Conservation (phyloP, 345 rosid species). For the Populus alba region DNA sequence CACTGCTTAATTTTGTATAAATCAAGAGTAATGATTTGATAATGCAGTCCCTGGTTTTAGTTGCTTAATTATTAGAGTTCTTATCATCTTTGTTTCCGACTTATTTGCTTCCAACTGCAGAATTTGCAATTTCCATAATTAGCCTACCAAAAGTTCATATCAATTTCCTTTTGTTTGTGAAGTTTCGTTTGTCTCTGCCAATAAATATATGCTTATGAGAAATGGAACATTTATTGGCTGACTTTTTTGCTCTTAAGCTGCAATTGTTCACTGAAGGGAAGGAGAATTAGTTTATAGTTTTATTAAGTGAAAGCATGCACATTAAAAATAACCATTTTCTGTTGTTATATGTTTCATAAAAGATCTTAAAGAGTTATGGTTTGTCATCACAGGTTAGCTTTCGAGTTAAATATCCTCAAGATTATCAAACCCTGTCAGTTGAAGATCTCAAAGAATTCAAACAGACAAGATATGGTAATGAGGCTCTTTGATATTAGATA, state of each 20-base stretch:
- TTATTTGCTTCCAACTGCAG: not conserved
- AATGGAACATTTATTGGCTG: not conserved
- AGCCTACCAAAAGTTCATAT: not conserved
- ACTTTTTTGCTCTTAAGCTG: not conserved
- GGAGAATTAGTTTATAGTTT: not conserved
- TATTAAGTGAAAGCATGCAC: not conserved
- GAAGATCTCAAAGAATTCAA: conserved; percentile 98
- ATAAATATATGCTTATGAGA: not conserved
- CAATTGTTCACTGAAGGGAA: not conserved
- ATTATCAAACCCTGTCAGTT: conserved; percentile 76
- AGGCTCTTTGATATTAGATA: conserved; percentile 5
- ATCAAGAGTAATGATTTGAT: not conserved
- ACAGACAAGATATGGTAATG: conserved; percentile 94
- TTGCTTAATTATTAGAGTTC: not conserved
- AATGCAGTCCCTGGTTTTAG: not conserved
- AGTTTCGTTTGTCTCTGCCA: not conserved
- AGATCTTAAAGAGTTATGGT: conserved; percentile 2
- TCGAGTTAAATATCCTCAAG: conserved; percentile 90
- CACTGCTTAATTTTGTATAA: not conserved
- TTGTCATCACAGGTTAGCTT: conserved; percentile 69
- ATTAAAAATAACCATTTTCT: not conserved
- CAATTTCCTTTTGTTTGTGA: not conserved
- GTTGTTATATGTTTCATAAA: not conserved
- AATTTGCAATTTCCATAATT: not conserved
- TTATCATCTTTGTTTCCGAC: not conserved